Percentiles rank a stretch among this genome's conserved stretches.
Conservation (phyloP, 805 yeast genomes). For the Yamadazyma nakazawae region DNA sequence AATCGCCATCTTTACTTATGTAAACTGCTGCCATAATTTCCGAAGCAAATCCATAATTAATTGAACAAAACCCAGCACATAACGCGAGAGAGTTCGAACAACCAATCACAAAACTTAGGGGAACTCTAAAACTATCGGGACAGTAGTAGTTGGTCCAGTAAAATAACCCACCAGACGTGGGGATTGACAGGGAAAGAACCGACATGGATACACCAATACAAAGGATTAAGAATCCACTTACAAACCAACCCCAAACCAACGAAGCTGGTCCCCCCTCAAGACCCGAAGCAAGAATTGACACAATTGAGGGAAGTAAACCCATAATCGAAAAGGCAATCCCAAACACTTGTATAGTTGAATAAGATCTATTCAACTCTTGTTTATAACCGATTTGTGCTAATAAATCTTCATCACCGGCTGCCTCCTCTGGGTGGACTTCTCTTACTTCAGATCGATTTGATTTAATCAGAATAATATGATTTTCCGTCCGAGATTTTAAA, state of each 20-base stretch:
- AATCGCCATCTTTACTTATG: conserved; percentile 51
- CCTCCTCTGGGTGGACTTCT: conserved; percentile 17
- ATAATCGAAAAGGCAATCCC: conserved; percentile 71
- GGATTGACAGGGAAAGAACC: conserved; percentile 64
- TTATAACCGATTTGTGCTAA: conserved; percentile 66
- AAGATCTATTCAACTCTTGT: conserved; percentile 61
- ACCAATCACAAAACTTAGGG: conserved; percentile 62
- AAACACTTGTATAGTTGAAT: conserved; percentile 60
- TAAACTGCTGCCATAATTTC: conserved; percentile 59
- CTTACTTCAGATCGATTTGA: conserved; percentile 21
- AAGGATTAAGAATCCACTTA: conserved; percentile 53
- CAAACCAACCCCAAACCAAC: conserved; percentile 71
- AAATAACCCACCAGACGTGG: conserved; percentile 74
- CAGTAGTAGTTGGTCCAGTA: conserved; percentile 52
- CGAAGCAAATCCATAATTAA: conserved; percentile 65
- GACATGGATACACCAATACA: conserved; percentile 60
- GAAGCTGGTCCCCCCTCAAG: conserved; percentile 63
- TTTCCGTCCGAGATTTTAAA: conserved; percentile 8
- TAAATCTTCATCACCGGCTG: conserved; percentile 18
- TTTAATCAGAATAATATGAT: conserved; percentile 10
- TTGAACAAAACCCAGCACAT: conserved; percentile 63
- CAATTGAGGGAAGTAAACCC: conserved; percentile 66
- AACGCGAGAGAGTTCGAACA: conserved; percentile 66
- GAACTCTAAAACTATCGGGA: conserved; percentile 49
- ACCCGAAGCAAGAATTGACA: conserved; percentile 54